Percentiles rank a stretch among this genome's conserved stretches.
These are phyloP conservation scores for Gymnopus androsaceus DNA, from an alignment of 1,284 basidiomycete species.

Conservation along the genomic window DNA sequence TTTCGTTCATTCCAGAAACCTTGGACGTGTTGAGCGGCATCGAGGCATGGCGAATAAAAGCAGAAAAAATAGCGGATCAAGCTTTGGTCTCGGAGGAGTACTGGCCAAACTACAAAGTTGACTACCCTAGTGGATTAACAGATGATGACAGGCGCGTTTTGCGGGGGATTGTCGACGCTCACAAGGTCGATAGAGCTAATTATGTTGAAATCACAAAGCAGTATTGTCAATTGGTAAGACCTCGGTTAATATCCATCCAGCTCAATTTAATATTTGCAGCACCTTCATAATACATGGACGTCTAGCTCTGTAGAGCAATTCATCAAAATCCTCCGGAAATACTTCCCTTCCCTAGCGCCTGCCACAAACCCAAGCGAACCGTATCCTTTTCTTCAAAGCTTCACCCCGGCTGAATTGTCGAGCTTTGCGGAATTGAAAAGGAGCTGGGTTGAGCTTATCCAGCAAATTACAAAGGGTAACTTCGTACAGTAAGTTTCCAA, in stretches of 20 bases:
- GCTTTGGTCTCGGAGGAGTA: not conserved
- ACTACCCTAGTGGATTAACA: not conserved
- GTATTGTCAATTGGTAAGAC: conserved; percentile 1
- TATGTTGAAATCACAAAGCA: not conserved
- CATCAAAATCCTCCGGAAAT: not conserved
- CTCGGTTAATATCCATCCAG: not conserved
- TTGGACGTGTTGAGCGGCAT: conserved; percentile 7
- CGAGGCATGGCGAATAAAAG: conserved; percentile 4
- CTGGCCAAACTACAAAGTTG: not conserved
- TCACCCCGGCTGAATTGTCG: not conserved
- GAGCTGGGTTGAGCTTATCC: not conserved
- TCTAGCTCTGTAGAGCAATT: not conserved
- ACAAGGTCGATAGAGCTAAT: not conserved
- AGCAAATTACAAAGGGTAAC: not conserved
- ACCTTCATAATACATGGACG: not conserved
- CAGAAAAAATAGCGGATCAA: not conserved
- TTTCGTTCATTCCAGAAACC: not conserved
- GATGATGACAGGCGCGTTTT: not conserved
- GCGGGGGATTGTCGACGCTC: not conserved
- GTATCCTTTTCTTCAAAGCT: not conserved
- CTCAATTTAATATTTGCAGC: not conserved
- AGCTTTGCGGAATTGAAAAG: not conserved
- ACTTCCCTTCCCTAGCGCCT: not conserved
- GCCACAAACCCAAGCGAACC: not conserved
- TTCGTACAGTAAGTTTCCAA: not conserved